Percentiles rank a stretch among this genome's conserved stretches.
Evolutionary conservation across 768 basidiomycete species (phyloP).

Genomic region (Leccinum barrowsii): DNA sequence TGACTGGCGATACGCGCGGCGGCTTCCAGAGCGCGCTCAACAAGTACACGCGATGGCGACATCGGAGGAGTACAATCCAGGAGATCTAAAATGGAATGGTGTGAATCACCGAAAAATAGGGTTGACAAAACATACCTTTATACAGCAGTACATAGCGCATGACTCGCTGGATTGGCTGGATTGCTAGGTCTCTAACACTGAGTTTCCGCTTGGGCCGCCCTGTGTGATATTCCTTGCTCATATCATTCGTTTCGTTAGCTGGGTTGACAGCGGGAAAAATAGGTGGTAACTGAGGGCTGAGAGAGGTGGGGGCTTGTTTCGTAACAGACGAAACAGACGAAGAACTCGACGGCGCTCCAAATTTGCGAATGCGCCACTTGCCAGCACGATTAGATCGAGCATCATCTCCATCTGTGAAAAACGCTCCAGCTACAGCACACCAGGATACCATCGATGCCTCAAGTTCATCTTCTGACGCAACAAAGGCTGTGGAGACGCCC

Average conservation of each 20-base stretch:
- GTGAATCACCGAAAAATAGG: not conserved
- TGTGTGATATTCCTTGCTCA: slow-evolving; percentile 2
- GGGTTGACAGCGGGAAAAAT: slow-evolving; percentile 8
- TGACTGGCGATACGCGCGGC: slow-evolving; percentile 56
- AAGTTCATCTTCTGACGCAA: slow-evolving; percentile 48
- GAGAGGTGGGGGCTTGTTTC: slow-evolving; percentile 6
- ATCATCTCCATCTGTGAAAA: slow-evolving; percentile 34
- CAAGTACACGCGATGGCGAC: slow-evolving; percentile 47
- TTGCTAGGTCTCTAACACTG: slow-evolving; percentile 55
- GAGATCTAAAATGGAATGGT: slow-evolving; percentile 39
- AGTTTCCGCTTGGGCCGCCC: slow-evolving; percentile 13
- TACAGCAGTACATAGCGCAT: slow-evolving; percentile 61
- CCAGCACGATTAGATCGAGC: slow-evolving; percentile 8
- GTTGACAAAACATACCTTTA: slow-evolving; percentile 40
- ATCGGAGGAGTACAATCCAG: slow-evolving; percentile 45
- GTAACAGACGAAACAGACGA: not conserved
- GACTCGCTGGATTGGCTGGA: slow-evolving; percentile 61
- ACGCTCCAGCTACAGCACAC: slow-evolving; percentile 32
- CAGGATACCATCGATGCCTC: slow-evolving; percentile 57
- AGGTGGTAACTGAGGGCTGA: slow-evolving; percentile 10
- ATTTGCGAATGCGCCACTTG: slow-evolving; percentile 26
- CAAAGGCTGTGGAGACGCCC: slow-evolving; percentile 61
- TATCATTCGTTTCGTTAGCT: slow-evolving; percentile 4
- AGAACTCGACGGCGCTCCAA: slow-evolving; percentile 4
- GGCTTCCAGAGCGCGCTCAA: slow-evolving; percentile 56